Base-by-base conservation (phyloP, 1,139 yeast genomes). In the Suhomyces panamericanus region DNA sequence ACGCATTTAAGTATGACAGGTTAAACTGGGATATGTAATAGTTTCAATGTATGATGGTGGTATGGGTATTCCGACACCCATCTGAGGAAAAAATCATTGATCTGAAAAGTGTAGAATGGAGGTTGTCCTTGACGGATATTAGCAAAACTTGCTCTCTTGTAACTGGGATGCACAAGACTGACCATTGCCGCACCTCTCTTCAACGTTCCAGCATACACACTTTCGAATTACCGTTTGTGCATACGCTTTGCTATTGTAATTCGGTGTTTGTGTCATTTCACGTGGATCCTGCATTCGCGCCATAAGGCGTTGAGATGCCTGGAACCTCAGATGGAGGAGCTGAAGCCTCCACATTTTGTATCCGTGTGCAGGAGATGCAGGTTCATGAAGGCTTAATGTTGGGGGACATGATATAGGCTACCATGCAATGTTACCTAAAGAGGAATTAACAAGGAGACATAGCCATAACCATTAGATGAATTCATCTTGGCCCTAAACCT, bases 111-210 rank as follows among this genome's bases (percentile, higher is more conserved):
- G n/a, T 17, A 17, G 20, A 17, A 17, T 17, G 6, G 4, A 15
- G 13, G 6, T 32, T 8, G 3, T 7, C 8, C 9, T 17, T 10
- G 8, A 16, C 4, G 13, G n/a, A 12, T 32, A 13, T 22, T 20
- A 26, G 14, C 24, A 9, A 16, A 22, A 22, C 10, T 20, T 13
- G 6, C 13, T 20, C 14, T 33, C 13, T 15, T 12, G 22, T 3
- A 2, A 11, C 4, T 12, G 10, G 6, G 27, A 33, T 33, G 36
- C 17, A 17, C 14, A 17, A 22, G 20, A 33, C 22, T 22, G 27
- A 22, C 28, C 22, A 33, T 33, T 33, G 36, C 36, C 36, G 36
- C 24, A 26, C 20, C 36, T 32, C 14, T 32, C 35, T 33, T 22
- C 28, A 22, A 33, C 15, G 36, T 22, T 22, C 24, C 28, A 33